Percentiles rank a stretch among this genome's conserved stretches.
Conservation (phyloP, 305 asterid species). For the Fraxinus angustifolia region DNA sequence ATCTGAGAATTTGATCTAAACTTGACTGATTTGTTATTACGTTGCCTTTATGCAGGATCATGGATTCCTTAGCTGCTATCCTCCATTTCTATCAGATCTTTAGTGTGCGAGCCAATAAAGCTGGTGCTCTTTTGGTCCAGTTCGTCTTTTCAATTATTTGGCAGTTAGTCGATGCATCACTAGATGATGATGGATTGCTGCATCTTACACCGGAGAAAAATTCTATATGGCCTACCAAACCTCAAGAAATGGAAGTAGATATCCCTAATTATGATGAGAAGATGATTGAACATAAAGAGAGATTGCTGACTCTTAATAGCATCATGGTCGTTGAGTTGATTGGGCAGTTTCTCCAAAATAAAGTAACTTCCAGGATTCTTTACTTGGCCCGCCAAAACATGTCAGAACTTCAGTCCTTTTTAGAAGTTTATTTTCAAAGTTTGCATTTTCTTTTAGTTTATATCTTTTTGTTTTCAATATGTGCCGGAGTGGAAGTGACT, state of each 20-base stretch:
- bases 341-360: slow-evolving; percentile 61
- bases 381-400: slow-evolving; percentile 88
- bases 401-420: slow-evolving; percentile 56
- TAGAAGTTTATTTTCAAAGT: slow-evolving; percentile 12
- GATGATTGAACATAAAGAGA: slow-evolving; percentile 49
- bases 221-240: slow-evolving; percentile 62
- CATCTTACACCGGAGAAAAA: slow-evolving; percentile 53
- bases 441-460: slow-evolving; percentile 1
- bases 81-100: slow-evolving; percentile 56
- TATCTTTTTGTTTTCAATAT: not conserved
- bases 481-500: not conserved
- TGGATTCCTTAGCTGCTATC: slow-evolving; percentile 46
- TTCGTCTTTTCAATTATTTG: slow-evolving; percentile 68
- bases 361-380: slow-evolving; percentile 82
- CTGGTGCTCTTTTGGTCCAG: slow-evolving; percentile 60
- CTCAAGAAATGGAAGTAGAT: slow-evolving; percentile 71
- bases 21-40: not conserved
- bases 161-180: slow-evolving; percentile 75
- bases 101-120: slow-evolving; percentile 45
- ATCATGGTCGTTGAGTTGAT: slow-evolving; percentile 68
- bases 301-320: slow-evolving; percentile 52
- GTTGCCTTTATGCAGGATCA: slow-evolving; percentile 56
- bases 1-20: slow-evolving; percentile 3
- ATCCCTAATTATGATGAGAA: slow-evolving; percentile 38
- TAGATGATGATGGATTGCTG: slow-evolving; percentile 87